A percentile compares a stretch with the other conserved stretches of the same genome.
Evolutionary conservation across 306 rosid species (phyloP).

Genomic region (Castanopsis chinensis): DNA sequence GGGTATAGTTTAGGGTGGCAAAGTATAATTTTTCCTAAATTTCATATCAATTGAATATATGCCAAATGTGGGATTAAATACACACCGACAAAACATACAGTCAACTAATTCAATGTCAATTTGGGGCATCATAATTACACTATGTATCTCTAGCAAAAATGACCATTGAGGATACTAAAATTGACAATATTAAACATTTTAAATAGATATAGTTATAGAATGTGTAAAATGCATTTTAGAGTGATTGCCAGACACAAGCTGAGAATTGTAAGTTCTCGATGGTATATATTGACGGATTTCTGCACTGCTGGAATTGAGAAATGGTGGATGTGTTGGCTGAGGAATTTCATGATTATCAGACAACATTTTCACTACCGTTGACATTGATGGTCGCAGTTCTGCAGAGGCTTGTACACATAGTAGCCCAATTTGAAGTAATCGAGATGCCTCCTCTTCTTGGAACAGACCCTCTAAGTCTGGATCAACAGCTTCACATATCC

Average conservation of each 20-base stretch:
- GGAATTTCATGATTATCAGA: constrained; percentile 29
- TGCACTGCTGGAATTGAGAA: constrained; percentile 27
- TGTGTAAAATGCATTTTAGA: background rate
- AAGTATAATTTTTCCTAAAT: too few relatives aligned
- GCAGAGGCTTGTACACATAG: constrained; percentile 56
- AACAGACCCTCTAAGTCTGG: constrained; percentile 29
- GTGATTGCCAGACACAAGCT: constrained; percentile 11
- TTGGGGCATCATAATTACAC: too few relatives aligned
- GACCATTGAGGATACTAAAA: too few relatives aligned
- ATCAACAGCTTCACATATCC: constrained; percentile 37
- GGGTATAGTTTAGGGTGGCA: accelerated
- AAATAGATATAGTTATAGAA: too few relatives aligned
- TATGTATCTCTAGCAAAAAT: too few relatives aligned
- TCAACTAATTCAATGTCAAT: too few relatives aligned
- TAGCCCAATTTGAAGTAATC: constrained; percentile 44
- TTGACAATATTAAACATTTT: too few relatives aligned
- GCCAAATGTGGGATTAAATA: too few relatives aligned
- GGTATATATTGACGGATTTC: background rate
- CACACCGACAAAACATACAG: too few relatives aligned
- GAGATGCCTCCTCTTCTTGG: constrained; percentile 33
- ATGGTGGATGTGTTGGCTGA: constrained; percentile 50
- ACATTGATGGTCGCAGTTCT: constrained; percentile 47
- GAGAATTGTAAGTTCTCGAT: constrained; percentile 1
- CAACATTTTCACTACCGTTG: constrained; percentile 46
- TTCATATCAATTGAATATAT: too few relatives aligned